Conservation (phyloP, 2,329 filamentous ascomycete species). For the Curvularia lunata region DNA sequence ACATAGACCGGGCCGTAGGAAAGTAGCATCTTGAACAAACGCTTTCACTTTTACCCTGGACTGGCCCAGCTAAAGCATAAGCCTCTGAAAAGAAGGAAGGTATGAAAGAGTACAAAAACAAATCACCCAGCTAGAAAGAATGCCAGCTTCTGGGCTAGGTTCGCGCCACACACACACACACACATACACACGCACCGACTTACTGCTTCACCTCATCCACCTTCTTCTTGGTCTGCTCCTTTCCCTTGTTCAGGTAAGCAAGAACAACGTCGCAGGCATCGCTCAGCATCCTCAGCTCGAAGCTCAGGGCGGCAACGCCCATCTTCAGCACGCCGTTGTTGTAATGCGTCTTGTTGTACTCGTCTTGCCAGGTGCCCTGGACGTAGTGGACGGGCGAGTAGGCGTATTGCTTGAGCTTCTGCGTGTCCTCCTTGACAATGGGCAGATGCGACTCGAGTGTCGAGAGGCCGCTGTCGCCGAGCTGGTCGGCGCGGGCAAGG, state of each 20-base stretch:
- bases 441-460: constrained; percentile 49
- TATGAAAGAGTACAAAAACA: neutral
- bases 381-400: constrained; percentile 47
- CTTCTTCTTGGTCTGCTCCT: constrained; percentile 45
- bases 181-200: neutral
- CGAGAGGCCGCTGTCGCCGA: constrained; percentile 47
- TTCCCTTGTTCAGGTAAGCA: constrained; percentile 43
- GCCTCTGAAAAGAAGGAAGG: neutral
- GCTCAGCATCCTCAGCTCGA: constrained; percentile 48
- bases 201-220: constrained; percentile 46
- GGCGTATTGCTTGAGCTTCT: constrained; percentile 48
- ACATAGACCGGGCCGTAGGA: constrained; percentile 1
- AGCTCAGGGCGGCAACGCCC: constrained; percentile 47
- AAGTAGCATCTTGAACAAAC: constrained; percentile 2
- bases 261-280: constrained; percentile 43
- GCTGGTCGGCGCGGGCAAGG: constrained; percentile 75
- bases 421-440: constrained; percentile 58
- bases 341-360: constrained; percentile 50
- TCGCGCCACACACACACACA: neutral
- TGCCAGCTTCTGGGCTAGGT: neutral
- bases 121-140: neutral
- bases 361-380: constrained; percentile 46
- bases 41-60: constrained; percentile 11
- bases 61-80: neutral
- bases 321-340: constrained; percentile 45